A percentile compares a stretch with the other conserved stretches of the same genome.
Conservation (phyloP, 805 yeast species). For the Starmerella floricola region DNA sequence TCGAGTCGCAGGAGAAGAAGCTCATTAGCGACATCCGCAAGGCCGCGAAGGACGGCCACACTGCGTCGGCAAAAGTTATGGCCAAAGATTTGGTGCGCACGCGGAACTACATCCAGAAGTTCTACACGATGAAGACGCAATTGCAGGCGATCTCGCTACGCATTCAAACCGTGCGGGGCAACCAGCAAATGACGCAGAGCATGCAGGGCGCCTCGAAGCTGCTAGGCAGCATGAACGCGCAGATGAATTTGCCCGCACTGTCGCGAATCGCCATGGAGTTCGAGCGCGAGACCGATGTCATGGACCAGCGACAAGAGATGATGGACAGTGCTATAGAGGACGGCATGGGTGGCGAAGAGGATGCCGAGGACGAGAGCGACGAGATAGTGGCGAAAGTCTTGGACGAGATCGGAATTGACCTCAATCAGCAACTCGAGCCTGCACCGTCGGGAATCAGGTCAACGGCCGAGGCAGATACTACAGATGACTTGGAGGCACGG, state of each 20-base stretch:
- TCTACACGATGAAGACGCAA: constrained; percentile 87
- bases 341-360: constrained; percentile 83
- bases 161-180: constrained; percentile 82
- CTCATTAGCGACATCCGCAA: constrained; percentile 75
- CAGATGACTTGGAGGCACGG: constrained; percentile 82
- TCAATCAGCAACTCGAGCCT: constrained; percentile 39
- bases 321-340: constrained; percentile 98
- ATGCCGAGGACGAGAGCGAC: constrained; percentile 69
- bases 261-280: constrained; percentile 89
- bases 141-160: constrained; percentile 86
- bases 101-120: constrained; percentile 67
- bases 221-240: constrained; percentile 73
- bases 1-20: constrained; percentile 87
- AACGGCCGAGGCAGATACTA: constrained; percentile 35
- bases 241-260: constrained; percentile 82
- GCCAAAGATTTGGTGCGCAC: constrained; percentile 93
- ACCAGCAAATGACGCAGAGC: constrained; percentile 87
- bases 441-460: constrained; percentile 40
- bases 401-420: constrained; percentile 91
- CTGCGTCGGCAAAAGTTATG: constrained; percentile 81
- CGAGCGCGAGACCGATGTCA: constrained; percentile 83
- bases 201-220: constrained; percentile 89
- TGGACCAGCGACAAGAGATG: constrained; percentile 98
- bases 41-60: constrained; percentile 81
- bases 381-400: constrained; percentile 82